Base-by-base conservation (phyloP, 116 monocot species). In the Posidonia oceanica region DNA sequence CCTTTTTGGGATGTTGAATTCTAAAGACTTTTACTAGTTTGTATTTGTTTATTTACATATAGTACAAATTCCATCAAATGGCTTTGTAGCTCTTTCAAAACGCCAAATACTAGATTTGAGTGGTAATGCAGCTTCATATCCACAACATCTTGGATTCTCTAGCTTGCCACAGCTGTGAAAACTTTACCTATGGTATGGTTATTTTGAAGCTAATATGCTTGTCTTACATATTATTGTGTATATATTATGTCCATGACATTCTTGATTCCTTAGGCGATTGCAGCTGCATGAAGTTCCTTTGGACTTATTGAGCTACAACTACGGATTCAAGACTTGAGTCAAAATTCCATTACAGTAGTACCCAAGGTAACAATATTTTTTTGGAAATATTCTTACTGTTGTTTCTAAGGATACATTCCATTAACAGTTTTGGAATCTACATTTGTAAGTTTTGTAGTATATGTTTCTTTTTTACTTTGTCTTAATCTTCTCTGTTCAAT, bases 31-130 rank as follows among this genome's bases (percentile, higher is more conserved):
- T 14, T 44, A 54, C 52, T 68, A 21, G 18, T 68, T 68, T 23
- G 22, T 52, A 52, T 22, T 39, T 55, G 36, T 15, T 38, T 56
- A 22, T n/a, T 60, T 48, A 17, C 12, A 22, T 61, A 14, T 18
- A 18, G 16, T 54, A 40, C n/a, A n/a, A n/a, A n/a, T n/a, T n/a
- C 79, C 91, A 59, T 53, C 75, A 51, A 66, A 69, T 82, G 85
- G 81, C 64, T 68, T 91, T 54, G 74, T 78, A 71, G 77, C 55
- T 54, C 75, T 96, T 52, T 11, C 71, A 8, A 86, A 87, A 71
- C 86, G 91, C 61, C 81, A 88, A 85, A 73, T 91, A 70, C 73
- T 96, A 67, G 91, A 96, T 83, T 73, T 96, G 66, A 96, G 91
- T 80, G 81, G 96, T 42, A 86, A 80, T 81, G 64, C 77, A 36